Conservation (phyloP, 441 rosid species). For the Omphalea diandra region DNA sequence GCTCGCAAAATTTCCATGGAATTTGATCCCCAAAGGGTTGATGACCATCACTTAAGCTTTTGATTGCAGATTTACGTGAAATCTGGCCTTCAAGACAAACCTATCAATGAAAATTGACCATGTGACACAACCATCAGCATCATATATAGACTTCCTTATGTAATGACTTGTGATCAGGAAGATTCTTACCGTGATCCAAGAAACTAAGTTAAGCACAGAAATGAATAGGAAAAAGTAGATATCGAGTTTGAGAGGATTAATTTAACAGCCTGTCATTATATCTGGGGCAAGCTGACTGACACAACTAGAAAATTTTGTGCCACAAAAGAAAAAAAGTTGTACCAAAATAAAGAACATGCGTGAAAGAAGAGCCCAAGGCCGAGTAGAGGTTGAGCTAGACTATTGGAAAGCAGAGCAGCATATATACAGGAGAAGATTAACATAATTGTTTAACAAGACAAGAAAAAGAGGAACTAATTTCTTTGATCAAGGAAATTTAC, state of each 20-base stretch:
- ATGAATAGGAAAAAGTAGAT: neutral
- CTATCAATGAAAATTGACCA: slow-evolving; percentile 33
- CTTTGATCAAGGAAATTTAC: slow-evolving; percentile 1
- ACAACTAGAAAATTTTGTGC: neutral
- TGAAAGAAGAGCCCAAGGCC: neutral
- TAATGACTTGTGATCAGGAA: neutral
- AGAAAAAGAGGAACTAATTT: neutral
- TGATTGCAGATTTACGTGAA: slow-evolving; percentile 75
- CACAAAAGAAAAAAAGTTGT: neutral
- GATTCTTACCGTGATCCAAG: neutral
- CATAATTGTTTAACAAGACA: neutral
- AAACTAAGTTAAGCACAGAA: neutral
- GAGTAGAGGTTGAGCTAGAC: neutral
- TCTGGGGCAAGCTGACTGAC: neutral
- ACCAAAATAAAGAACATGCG: neutral
- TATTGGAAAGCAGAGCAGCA: neutral
- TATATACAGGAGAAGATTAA: neutral
- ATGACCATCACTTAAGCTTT: slow-evolving; percentile 75
- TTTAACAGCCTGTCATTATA: neutral
- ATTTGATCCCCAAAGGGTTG: slow-evolving; percentile 96
- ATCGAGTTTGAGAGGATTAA: neutral
- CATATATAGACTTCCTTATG: neutral
- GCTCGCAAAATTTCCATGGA: slow-evolving; percentile 68
- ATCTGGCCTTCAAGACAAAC: slow-evolving; percentile 95
- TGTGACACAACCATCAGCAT: neutral